These are phyloP conservation scores for Neoarthrinium moseri DNA, from an alignment of 2,329 filamentous ascomycete genomes.

Conservation along the genomic window DNA sequence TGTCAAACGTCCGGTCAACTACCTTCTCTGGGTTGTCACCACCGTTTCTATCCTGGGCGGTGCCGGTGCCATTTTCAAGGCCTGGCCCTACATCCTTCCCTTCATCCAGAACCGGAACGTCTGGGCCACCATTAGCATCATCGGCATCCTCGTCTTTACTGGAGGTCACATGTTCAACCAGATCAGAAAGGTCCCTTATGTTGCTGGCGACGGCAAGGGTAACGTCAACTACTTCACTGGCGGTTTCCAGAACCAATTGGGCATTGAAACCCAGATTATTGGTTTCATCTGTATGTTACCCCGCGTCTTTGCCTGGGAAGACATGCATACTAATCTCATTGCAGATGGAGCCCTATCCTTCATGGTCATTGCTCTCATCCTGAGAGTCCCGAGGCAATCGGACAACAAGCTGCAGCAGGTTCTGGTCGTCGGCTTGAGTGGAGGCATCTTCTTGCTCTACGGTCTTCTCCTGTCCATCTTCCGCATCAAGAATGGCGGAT, in stretches of 20 bases:
- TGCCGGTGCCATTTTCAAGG: slow-evolving; percentile 67
- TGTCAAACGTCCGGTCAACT: slow-evolving; percentile 87
- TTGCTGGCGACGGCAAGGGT: slow-evolving; percentile 78
- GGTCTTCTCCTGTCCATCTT: slow-evolving; percentile 94
- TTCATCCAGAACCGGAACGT: slow-evolving; percentile 86
- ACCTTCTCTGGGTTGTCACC: slow-evolving; percentile 67
- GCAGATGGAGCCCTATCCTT: slow-evolving; percentile 76
- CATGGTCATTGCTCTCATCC: slow-evolving; percentile 82
- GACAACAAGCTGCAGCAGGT: slow-evolving; percentile 77
- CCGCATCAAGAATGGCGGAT: slow-evolving; percentile 89
- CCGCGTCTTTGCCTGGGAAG: neutral
- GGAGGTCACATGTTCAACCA: slow-evolving; percentile 99
- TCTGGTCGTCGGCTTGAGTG: slow-evolving; percentile 77
- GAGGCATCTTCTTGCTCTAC: slow-evolving; percentile 77
- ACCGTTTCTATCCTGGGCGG: slow-evolving; percentile 68
- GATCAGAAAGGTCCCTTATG: slow-evolving; percentile 93
- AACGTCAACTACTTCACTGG: slow-evolving; percentile 87
- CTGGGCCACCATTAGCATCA: slow-evolving; percentile 88
- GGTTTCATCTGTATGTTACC: slow-evolving; percentile 81
- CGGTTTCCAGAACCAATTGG: slow-evolving; percentile 92
- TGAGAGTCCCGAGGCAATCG: slow-evolving; percentile 88
- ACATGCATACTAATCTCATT: too few relatives aligned
- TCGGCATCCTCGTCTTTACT: slow-evolving; percentile 87
- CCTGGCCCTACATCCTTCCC: slow-evolving; percentile 77
- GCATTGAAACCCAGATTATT: slow-evolving; percentile 92